phyloP scores from a whole-genome alignment of 1,284 basidiomycete species.

The Rhodofomes roseus region DNA sequence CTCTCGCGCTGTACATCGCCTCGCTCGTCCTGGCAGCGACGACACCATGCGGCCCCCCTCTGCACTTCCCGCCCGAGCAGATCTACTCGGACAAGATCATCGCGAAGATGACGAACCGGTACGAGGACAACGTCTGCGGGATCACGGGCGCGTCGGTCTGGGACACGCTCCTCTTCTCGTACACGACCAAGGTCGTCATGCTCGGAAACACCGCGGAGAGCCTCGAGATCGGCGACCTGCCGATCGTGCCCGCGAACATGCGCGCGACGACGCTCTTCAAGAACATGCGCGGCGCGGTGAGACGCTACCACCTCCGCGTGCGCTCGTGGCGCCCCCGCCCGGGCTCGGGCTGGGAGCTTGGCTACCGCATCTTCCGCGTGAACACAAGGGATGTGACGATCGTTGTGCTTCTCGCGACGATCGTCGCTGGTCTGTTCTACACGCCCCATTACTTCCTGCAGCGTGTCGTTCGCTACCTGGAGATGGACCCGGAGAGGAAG shows the following conservation, averaged over 20 bases:
- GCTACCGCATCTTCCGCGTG: constrained; percentile 52
- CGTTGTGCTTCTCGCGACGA: constrained; percentile 54
- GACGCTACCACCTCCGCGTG: constrained; percentile 38
- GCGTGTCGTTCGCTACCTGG: constrained; percentile 70
- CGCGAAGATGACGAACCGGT: constrained; percentile 47
- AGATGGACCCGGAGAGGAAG: constrained; percentile 51
- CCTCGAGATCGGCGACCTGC: constrained; percentile 83
- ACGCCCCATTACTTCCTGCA: constrained; percentile 75
- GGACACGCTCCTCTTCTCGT: constrained; percentile 71
- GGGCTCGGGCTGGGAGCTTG: constrained; percentile 63
- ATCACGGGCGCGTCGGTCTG: constrained; percentile 44
- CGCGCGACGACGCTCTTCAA: constrained; percentile 51
- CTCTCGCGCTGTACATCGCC: constrained; percentile 47
- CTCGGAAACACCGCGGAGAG: constrained; percentile 70
- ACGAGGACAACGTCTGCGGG: constrained; percentile 66
- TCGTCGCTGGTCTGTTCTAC: constrained; percentile 73
- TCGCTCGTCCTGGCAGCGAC: constrained; percentile 48
- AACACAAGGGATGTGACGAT: constrained; percentile 41
- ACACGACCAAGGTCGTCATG: constrained; percentile 81
- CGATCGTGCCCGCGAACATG: constrained; percentile 71
- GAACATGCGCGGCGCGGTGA: constrained; percentile 37
- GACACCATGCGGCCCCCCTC: constrained; percentile 67
- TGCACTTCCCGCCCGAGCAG: constrained; percentile 66
- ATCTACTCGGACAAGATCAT: constrained; percentile 76
- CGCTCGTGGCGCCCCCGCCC: constrained; percentile 39